Conservation (phyloP, 176 grass and related monocot species). For the Coix lacrymajobi region DNA sequence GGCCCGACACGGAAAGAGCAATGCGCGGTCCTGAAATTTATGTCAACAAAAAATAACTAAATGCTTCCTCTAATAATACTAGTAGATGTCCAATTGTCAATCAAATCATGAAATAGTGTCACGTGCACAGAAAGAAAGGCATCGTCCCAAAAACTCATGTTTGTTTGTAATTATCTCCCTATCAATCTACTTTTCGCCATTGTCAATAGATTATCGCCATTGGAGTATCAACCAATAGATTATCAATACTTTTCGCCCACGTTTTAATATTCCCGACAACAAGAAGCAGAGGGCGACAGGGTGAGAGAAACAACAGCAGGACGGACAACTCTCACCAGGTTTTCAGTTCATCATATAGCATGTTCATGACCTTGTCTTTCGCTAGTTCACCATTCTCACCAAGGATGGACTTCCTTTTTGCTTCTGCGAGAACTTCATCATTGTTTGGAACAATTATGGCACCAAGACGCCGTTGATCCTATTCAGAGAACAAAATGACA, state of each 20-base stretch:
- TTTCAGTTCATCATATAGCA: constrained; percentile 68
- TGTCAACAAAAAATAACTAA: constrained; percentile 12
- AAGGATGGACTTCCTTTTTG: constrained; percentile 39
- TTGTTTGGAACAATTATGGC: constrained; percentile 87
- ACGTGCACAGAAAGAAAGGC: not conserved
- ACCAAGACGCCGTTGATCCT: constrained; percentile 79
- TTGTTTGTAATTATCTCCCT: not conserved
- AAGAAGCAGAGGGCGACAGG: not conserved
- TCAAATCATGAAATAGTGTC: not conserved
- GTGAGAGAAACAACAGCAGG: not conserved
- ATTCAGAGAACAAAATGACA: constrained; percentile 14
- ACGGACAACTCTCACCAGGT: constrained; percentile 45
- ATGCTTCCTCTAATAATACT: not conserved
- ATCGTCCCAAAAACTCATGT: not conserved
- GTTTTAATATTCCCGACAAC: not conserved
- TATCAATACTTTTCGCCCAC: not conserved
- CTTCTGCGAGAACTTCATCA: constrained; percentile 59
- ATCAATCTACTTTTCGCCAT: too few relatives aligned
- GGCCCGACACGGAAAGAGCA: constrained; percentile 77
- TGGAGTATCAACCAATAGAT: too few relatives aligned
- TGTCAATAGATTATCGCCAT: too few relatives aligned
- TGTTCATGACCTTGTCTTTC: constrained; percentile 48
- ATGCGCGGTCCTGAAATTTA: constrained; percentile 44
- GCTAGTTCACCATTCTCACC: constrained; percentile 25
- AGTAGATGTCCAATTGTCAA: not conserved